These are phyloP conservation scores for Yarrowia bubula DNA, from an alignment of 805 yeast genomes.

Conservation along the genomic window DNA sequence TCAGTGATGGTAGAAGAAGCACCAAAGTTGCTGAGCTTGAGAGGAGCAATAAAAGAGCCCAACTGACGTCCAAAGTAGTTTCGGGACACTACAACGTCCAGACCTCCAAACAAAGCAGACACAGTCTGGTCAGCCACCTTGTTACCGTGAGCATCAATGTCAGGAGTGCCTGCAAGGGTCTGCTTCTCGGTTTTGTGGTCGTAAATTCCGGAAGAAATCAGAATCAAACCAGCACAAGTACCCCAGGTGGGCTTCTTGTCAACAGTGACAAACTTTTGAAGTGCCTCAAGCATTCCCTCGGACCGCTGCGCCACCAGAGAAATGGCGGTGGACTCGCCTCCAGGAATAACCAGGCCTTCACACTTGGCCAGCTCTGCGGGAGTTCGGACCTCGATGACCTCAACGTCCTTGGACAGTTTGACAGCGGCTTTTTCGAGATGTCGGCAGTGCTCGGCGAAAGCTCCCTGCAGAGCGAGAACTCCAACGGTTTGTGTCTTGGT, in stretches of 20 bases:
- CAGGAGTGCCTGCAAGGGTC: slow-evolving; percentile 48
- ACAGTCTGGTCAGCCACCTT: slow-evolving; percentile 22
- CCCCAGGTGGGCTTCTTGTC: slow-evolving; percentile 69
- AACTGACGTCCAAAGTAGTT: slow-evolving; percentile 80
- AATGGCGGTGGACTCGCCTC: slow-evolving; percentile 51
- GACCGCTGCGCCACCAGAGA: slow-evolving; percentile 68
- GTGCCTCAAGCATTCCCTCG: slow-evolving; percentile 50
- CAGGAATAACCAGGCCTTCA: slow-evolving; percentile 66
- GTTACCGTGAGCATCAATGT: slow-evolving; percentile 31
- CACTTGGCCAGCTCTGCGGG: slow-evolving; percentile 50
- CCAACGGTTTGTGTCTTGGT: slow-evolving; percentile 47
- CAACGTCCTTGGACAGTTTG: slow-evolving; percentile 34
- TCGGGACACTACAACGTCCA: slow-evolving; percentile 61
- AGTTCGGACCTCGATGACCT: slow-evolving; percentile 52
- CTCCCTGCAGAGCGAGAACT: slow-evolving; percentile 77
- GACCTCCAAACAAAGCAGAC: slow-evolving; percentile 60
- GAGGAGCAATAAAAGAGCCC: slow-evolving; percentile 55
- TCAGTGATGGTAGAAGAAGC: slow-evolving; percentile 36
- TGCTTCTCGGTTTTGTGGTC: slow-evolving; percentile 39
- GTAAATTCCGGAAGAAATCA: slow-evolving; percentile 45
- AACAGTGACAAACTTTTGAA: slow-evolving; percentile 50
- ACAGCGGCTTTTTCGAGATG: slow-evolving; percentile 46
- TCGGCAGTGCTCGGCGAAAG: slow-evolving; percentile 64
- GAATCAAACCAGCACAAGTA: slow-evolving; percentile 79
- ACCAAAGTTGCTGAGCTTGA: slow-evolving; percentile 43